Evolutionary conservation across 2,329 filamentous ascomycete species (phyloP), one percentile per base, ranked within the genome.

Genomic region (Coleophoma eucalyptorum): DNA sequence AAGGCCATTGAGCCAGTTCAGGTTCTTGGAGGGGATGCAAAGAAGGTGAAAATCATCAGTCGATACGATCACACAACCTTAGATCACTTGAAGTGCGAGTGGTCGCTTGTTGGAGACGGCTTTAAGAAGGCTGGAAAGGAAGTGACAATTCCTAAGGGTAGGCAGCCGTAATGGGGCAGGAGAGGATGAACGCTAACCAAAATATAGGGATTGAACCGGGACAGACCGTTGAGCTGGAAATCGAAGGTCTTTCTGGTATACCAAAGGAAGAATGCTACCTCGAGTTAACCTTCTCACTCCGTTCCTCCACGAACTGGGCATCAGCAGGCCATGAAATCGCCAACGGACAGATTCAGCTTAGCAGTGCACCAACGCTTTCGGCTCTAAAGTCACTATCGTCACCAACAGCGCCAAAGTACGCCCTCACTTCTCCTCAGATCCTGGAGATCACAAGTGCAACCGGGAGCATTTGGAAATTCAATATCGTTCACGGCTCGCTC

Each of bases 21-120:
- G 20, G 65, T 69, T 5, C 49, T 64, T 2, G 42, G 51, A 7
- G 52, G 52, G 3, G 44, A 37, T 21, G 49, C 50, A 10, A 40
- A 52, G 1, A 56, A 49, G 4, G 50, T 70, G 4, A 55, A 59
- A 11, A 59, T 72, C 5, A 61, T 62, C 31, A 72, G 72, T 34
- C 70, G 75, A 11, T 80, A 83, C 59, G 79, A 83, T 59, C 81
- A 79, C 50, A 59, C 74, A 32, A 69, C 65, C 0, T 67, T 83
- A 4, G 75, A 79, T 50, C 75, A 81, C 52, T 61, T 83, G 15
- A 64, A 59, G 8, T 76, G 73, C 49, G 62, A 63, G 16, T 78
- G 70, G 69, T 66, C 65, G 19, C 58, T 78, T 15, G 50, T 60
- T 21, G 52, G 51, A 19, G 56, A 56, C 31, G 53, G 52, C 1